Evolutionary conservation across 495 filamentous ascomycete species (phyloP).

Genomic region (Pyrenula massariospora): DNA sequence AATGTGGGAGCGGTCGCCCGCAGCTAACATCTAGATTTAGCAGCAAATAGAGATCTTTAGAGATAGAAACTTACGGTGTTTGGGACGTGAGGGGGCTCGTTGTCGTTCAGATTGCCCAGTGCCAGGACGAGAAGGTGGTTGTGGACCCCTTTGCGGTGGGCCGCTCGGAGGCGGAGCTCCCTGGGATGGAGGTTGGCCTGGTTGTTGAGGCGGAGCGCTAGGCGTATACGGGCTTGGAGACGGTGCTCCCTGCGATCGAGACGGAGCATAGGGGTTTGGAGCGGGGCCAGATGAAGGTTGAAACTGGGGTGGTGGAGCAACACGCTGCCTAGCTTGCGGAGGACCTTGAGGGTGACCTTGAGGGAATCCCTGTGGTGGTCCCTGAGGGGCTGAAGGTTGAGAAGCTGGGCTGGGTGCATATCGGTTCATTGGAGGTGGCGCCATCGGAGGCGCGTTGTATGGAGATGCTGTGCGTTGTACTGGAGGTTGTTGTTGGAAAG

Average conservation of each 20-base stretch:
- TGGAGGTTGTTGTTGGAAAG: constrained; percentile 33
- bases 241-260: constrained; percentile 13
- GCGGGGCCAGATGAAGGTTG: constrained; percentile 46
- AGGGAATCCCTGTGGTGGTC: constrained; percentile 17
- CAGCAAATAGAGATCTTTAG: neutral
- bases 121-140: constrained; percentile 34
- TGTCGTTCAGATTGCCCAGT: constrained; percentile 37
- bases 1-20: constrained; percentile 87
- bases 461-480: constrained; percentile 72
- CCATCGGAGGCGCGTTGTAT: constrained; percentile 72
- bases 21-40: constrained; percentile 29
- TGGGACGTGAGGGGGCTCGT: constrained; percentile 38
- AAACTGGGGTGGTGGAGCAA: constrained; percentile 44
- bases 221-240: constrained; percentile 12
- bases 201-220: constrained; percentile 24
- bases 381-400: constrained; percentile 23
- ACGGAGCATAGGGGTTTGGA: constrained; percentile 35
- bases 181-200: constrained; percentile 28
- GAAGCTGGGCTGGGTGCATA: constrained; percentile 74
- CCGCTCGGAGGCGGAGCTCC: constrained; percentile 30
- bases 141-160: constrained; percentile 14
- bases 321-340: constrained; percentile 24
- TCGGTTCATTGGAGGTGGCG: constrained; percentile 63
- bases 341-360: neutral
- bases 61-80: constrained; percentile 48